These are phyloP conservation scores for Arachnomyces sp. DNA, from an alignment of 2,329 filamentous ascomycete species.

Conservation along the genomic window DNA sequence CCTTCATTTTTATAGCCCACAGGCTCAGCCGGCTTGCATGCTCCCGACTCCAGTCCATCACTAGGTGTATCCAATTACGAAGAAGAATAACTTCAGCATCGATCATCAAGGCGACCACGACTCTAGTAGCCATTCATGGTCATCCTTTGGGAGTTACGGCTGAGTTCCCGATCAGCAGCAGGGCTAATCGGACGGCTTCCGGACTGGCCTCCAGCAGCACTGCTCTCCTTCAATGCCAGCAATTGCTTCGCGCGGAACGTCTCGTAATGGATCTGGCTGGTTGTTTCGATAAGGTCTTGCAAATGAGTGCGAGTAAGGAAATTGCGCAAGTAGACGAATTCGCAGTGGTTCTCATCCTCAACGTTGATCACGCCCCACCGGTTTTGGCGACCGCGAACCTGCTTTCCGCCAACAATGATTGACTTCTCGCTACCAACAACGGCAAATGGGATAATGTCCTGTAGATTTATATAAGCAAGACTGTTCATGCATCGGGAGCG, in stretches of 20 bases:
- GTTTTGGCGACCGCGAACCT: conserved; percentile 96
- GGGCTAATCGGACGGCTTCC: conserved; percentile 92
- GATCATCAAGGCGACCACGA: neutral
- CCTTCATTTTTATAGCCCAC: conserved; percentile 8
- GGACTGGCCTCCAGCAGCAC: conserved; percentile 65
- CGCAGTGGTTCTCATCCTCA: conserved; percentile 98
- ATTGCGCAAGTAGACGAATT: conserved; percentile 97
- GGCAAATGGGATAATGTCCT: conserved; percentile 93
- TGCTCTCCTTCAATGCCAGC: conserved; percentile 95
- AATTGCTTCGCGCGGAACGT: conserved; percentile 99
- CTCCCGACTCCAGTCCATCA: no score
- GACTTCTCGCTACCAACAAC: conserved; percentile 97
- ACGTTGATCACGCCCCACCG: conserved; percentile 99
- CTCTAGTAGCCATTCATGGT: conserved; percentile 98
- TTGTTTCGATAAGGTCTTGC: conserved; percentile 98
- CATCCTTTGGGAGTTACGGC: conserved; percentile 93
- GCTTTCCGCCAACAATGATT: conserved; percentile 94
- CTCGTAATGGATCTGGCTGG: conserved; percentile 99
- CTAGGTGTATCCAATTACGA: conserved; percentile 5
- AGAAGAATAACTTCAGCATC: conserved; percentile 4
- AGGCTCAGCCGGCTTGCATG: no score
- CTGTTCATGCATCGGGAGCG: conserved; percentile 20
- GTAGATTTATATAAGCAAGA: conserved; percentile 14
- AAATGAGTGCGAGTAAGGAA: conserved; percentile 97
- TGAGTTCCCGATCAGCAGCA: conserved; percentile 87